Evolutionary conservation across 371 early-diverging fungal genomes (phyloP), one percentile per base, ranked within the genome.

Genomic region (Basidiobolus heterosporus): DNA sequence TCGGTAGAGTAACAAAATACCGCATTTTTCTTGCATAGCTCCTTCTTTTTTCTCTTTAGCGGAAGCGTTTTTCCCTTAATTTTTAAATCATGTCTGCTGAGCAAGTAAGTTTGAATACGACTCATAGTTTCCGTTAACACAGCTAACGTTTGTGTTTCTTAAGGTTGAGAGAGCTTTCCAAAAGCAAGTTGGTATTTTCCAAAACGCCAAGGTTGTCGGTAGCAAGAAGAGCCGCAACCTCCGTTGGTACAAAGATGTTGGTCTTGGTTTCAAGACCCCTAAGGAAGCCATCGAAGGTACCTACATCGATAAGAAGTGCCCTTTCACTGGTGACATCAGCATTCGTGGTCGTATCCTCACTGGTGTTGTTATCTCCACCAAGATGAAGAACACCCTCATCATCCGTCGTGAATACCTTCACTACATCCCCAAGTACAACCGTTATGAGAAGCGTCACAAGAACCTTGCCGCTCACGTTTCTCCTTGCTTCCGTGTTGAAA

Each of bases 271-370:
- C 84, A 93, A 94, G 82, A 98, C 97, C 66, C 99, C 99, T 60
- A 78, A 82, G 67, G 97, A 94, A 64, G 99, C 99, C 60, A 90
- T 89, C 65, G 80, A 83, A 56, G 88, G 88, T 59, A 67, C 69
- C 68, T 99, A 99, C 82, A 88, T 99, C 53, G 99, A 99, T 76
- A 98, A 98, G 82, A 99, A 99, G 84, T 99, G 99, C 80, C 99
- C 99, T 59, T 99, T 98, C 89, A 93, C 95, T 56, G 87, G 96
- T 61, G 80, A 91, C 64, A 91, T 98, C 64, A 83, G 81, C 67
- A 94, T 99, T 66, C 91, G 95, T 64, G 98, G 98, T 57, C 89
- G 94, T 70, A 94, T 99, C 70, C 74, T 98, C 52, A 85, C 88
- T 49, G 99, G 98, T 60, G 82, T 82, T 58, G 95, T 99, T 58